Percentiles rank a stretch among this genome's conserved stretches.
Conservation (phyloP, 805 yeast genomes). For the Yarrowia sp. region DNA sequence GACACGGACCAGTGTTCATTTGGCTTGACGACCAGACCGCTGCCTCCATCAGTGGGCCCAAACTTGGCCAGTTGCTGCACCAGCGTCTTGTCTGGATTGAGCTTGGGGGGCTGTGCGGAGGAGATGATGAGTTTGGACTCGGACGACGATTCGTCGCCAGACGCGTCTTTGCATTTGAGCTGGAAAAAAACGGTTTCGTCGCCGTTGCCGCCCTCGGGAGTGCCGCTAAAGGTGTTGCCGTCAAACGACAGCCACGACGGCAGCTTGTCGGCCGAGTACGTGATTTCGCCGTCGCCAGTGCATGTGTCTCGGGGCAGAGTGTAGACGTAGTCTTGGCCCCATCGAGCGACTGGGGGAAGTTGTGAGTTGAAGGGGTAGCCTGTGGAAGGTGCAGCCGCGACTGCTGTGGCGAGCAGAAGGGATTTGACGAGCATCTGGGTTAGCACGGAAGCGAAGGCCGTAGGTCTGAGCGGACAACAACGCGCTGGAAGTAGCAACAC, state of each 20-base stretch:
- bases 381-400: slow-evolving; percentile 48
- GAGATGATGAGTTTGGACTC: slow-evolving; percentile 63
- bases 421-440: slow-evolving; percentile 1
- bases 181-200: slow-evolving; percentile 50
- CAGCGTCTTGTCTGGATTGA: slow-evolving; percentile 45
- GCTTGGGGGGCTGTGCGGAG: slow-evolving; percentile 50
- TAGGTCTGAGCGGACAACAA: slow-evolving; percentile 3
- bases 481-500: too few species aligned
- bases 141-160: slow-evolving; percentile 44
- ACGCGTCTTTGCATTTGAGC: slow-evolving; percentile 60
- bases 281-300: slow-evolving; percentile 38
- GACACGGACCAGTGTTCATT: slow-evolving; percentile 62
- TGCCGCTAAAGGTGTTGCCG: slow-evolving; percentile 59
- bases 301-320: slow-evolving; percentile 70
- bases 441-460: background rate
- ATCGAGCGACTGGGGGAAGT: slow-evolving; percentile 82
- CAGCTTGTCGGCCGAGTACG: slow-evolving; percentile 53
- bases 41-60: slow-evolving; percentile 74
- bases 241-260: slow-evolving; percentile 85
- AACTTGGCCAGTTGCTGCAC: slow-evolving; percentile 53
- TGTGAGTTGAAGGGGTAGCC: slow-evolving; percentile 82
- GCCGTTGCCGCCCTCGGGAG: slow-evolving; percentile 42
- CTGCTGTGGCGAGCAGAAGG: slow-evolving; percentile 27
- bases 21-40: slow-evolving; percentile 70
- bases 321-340: slow-evolving; percentile 58